These are phyloP conservation scores for Urochloa ruziziensis DNA, from an alignment of 176 grass and related monocot genomes.

Conservation along the genomic window DNA sequence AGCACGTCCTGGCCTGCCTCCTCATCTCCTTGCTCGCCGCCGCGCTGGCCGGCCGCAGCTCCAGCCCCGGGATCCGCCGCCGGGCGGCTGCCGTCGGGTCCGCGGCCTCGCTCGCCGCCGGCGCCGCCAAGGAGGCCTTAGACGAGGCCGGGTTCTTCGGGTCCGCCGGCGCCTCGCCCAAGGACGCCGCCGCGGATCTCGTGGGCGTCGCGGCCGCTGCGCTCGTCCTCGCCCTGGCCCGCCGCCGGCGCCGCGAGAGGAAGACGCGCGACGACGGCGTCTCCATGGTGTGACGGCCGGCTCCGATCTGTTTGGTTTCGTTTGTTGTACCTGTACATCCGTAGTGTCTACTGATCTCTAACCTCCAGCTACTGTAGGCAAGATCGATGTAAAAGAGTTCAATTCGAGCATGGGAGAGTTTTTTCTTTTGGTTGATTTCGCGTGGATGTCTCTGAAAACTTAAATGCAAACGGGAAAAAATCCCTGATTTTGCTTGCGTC, in stretches of 20 bases:
- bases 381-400: background rate
- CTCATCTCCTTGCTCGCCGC: conserved; percentile 50
- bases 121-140: conserved; percentile 69
- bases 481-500: background rate
- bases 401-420: background rate
- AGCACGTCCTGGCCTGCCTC: conserved; percentile 77
- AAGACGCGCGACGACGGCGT: conserved; percentile 20
- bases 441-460: background rate
- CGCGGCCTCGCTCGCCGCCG: conserved; percentile 50
- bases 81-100: conserved; percentile 49
- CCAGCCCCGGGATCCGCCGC: conserved; percentile 41
- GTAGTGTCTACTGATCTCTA: background rate
- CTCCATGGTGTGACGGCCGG: conserved; percentile 39
- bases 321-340: background rate
- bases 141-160: conserved; percentile 73
- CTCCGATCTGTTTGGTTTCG: background rate
- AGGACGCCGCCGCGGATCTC: conserved; percentile 75
- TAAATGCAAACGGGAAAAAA: too few species aligned
- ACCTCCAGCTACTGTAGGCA: background rate
- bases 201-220: conserved; percentile 44
- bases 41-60: conserved; percentile 42
- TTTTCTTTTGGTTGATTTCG: background rate
- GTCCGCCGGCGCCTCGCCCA: conserved; percentile 70
- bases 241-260: conserved; percentile 13
- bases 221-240: conserved; percentile 18